phyloP scores from a whole-genome alignment of 768 basidiomycete genomes.

The Zangia roseola region DNA sequence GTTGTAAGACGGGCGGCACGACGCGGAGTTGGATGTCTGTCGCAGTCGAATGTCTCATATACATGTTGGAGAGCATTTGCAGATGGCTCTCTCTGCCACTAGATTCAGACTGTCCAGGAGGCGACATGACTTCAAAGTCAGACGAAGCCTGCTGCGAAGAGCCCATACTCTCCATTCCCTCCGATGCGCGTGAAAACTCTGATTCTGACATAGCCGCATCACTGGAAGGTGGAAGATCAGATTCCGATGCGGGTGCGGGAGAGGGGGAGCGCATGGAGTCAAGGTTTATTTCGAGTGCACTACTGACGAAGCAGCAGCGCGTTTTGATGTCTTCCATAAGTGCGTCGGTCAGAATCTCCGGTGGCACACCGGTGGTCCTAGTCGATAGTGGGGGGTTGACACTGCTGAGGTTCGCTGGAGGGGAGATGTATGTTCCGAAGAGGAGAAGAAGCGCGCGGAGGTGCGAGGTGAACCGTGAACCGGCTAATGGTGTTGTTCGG shows the following conservation, averaged over 20 bases:
- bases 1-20: constrained; percentile 62
- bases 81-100: constrained; percentile 33
- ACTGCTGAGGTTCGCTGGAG: constrained; percentile 67
- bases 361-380: constrained; percentile 67
- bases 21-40: constrained; percentile 72
- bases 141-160: constrained; percentile 50
- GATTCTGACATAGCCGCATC: constrained; percentile 68
- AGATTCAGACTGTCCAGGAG: constrained; percentile 34
- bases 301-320: constrained; percentile 85
- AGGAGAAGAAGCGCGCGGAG: constrained; percentile 78
- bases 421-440: constrained; percentile 84
- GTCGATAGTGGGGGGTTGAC: constrained; percentile 62
- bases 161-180: constrained; percentile 45
- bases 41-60: constrained; percentile 74
- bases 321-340: constrained; percentile 91
- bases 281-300: constrained; percentile 43
- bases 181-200: constrained; percentile 55
- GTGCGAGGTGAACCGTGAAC: constrained; percentile 75
- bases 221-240: constrained; percentile 45
- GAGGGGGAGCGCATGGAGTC: constrained; percentile 35
- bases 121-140: constrained; percentile 55
- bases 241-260: constrained; percentile 32
- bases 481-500: constrained; percentile 84
- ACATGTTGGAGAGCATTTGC: constrained; percentile 67
- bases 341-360: constrained; percentile 73